These are phyloP conservation scores for Candida sanyaensis DNA, from an alignment of 1,139 yeast genomes.

Conservation along the genomic window DNA sequence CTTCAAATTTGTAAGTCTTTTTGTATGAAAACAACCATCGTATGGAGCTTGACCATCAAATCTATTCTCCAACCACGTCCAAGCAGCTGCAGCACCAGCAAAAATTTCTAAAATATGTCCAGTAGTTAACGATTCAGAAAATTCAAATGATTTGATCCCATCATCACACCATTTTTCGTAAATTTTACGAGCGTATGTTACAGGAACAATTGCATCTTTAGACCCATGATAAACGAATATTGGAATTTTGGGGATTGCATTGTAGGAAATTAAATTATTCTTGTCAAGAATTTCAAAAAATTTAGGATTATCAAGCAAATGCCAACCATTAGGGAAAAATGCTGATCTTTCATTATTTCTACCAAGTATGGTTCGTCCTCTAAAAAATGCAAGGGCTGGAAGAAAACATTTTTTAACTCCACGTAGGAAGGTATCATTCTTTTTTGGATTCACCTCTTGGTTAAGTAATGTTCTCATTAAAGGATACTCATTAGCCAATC, in stretches of 20 bases:
- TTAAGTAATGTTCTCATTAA: slow-evolving; percentile 7
- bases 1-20: slow-evolving; percentile 8
- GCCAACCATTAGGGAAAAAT: slow-evolving; percentile 18
- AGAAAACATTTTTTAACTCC: slow-evolving; percentile 6
- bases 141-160: slow-evolving; percentile 32
- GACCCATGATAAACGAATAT: slow-evolving; percentile 35
- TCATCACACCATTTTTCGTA: slow-evolving; percentile 32
- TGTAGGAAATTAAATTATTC: slow-evolving; percentile 21
- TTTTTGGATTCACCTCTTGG: slow-evolving; percentile 3
- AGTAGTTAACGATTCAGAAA: slow-evolving; percentile 23
- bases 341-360: slow-evolving; percentile 15
- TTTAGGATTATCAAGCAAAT: slow-evolving; percentile 16
- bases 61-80: slow-evolving; percentile 25
- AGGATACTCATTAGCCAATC: slow-evolving; percentile 30
- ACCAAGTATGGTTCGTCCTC: slow-evolving; percentile 13
- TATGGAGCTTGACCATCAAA: slow-evolving; percentile 7
- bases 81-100: slow-evolving; percentile 32
- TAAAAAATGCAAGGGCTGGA: slow-evolving; percentile 12
- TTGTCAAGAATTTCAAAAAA: slow-evolving; percentile 18
- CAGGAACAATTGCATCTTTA: slow-evolving; percentile 32
- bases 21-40: slow-evolving; percentile 11
- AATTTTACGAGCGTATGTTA: slow-evolving; percentile 21
- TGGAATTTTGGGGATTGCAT: slow-evolving; percentile 30
- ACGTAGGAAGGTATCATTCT: background rate
- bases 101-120: slow-evolving; percentile 30